Evolutionary conservation across 345 rosid species (phyloP).

Genomic region (Citrus australasica): DNA sequence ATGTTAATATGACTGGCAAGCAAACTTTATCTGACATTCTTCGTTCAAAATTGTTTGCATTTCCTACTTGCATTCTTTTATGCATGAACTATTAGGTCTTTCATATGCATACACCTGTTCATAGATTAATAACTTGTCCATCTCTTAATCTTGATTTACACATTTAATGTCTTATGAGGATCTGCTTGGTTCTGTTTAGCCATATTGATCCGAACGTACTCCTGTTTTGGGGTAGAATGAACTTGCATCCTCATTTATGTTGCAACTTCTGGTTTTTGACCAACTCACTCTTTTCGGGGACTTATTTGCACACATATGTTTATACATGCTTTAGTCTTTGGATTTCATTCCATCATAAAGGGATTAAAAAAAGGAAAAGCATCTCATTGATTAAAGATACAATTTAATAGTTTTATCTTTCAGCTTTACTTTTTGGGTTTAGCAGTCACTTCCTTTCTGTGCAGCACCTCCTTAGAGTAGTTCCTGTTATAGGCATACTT

Average conservation of each 20-base stretch:
- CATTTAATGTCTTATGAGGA: not conserved
- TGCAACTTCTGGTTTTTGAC: not conserved
- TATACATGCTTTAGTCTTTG: not conserved
- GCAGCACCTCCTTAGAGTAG: constrained; percentile 90
- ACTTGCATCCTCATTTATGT: not conserved
- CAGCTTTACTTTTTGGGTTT: constrained; percentile 3
- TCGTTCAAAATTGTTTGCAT: not conserved
- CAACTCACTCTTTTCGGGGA: not conserved
- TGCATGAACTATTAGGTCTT: not conserved
- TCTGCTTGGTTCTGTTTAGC: constrained; percentile 2
- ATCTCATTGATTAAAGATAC: not conserved
- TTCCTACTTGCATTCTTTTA: not conserved
- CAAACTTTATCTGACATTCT: not conserved
- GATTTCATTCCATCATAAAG: not conserved
- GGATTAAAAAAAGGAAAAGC: not conserved
- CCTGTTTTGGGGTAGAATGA: not conserved
- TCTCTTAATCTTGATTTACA: not conserved
- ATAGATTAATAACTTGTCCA: not conserved
- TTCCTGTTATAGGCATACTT: constrained; percentile 85
- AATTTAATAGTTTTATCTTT: not conserved
- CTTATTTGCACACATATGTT: not conserved
- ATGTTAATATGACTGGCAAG: not conserved
- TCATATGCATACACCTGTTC: not conserved
- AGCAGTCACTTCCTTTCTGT: constrained; percentile 14
- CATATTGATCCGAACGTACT: not conserved